Percentiles rank a stretch among this genome's conserved stretches.
Evolutionary conservation across 345 rosid genomes (phyloP).

Genomic region (Citropsis articulata): DNA sequence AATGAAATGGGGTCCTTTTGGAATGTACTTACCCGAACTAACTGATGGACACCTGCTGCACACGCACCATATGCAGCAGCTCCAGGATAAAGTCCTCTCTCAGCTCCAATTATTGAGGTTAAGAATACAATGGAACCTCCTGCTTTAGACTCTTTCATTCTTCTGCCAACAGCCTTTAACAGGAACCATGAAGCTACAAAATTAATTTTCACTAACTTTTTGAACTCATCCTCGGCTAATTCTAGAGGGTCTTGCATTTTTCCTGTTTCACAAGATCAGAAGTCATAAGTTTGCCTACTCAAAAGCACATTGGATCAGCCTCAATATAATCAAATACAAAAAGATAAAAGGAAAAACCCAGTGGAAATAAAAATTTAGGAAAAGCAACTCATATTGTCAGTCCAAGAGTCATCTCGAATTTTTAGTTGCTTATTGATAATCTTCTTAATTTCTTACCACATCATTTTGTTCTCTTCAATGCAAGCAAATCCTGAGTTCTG

Average conservation of each 20-base stretch:
- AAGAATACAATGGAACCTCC: constrained; percentile 81
- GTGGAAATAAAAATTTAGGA: not conserved
- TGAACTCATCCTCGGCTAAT: constrained; percentile 57
- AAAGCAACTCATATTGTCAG: not conserved
- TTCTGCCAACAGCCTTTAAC: constrained; percentile 62
- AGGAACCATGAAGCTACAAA: constrained; percentile 82
- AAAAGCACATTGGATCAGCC: not conserved
- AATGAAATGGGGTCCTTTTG: not conserved
- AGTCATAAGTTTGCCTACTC: not conserved
- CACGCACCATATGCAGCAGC: constrained; percentile 78
- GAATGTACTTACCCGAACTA: constrained; percentile 56
- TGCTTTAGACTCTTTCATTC: constrained; percentile 52
- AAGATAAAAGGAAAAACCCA: not conserved
- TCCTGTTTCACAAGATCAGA: constrained; percentile 41
- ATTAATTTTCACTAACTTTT: constrained; percentile 50
- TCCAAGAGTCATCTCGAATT: not conserved
- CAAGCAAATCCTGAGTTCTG: not conserved
- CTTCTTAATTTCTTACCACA: not conserved
- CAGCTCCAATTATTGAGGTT: constrained; percentile 61
- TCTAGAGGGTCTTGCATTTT: constrained; percentile 65
- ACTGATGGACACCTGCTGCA: constrained; percentile 73
- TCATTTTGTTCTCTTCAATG: not conserved
- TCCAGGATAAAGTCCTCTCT: constrained; percentile 85
- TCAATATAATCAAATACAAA: not conserved
- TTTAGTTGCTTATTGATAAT: not conserved